Base-by-base conservation (phyloP, 352 stramenopile species). In the Globisporangium heterothallicum region DNA sequence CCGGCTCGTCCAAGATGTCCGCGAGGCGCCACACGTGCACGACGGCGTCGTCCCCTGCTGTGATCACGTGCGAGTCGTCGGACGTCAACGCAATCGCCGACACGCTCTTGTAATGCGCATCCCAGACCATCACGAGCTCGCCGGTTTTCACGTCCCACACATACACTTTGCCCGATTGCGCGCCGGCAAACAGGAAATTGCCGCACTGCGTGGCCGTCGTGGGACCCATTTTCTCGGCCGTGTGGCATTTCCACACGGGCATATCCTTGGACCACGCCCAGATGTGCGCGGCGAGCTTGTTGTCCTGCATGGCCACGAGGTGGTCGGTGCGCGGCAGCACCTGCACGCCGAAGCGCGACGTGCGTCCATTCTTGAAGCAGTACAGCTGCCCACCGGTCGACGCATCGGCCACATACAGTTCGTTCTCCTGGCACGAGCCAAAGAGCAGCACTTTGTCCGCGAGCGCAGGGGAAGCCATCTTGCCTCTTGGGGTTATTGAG, bases 71-170 rank as follows among this genome's bases (percentile, higher is more conserved):
- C 21, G 78, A 89, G 57, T 91, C 77, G 53, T 92, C 80, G 9
- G 59, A 70, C 36, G 80, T 91, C 6, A 93, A 56, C 21, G 63
- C 56, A 18, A 95, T 49, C 9, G 77, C 79, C 16, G 70, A 78
- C 24, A 90, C 74, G 52, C 68, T 77, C 74, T 95, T 95, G 74
- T 92, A 95, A 59, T 95, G 84, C 5, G 79, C 84, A 46, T 95
- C 83, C 60, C 82, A 92, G 29, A 87, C 79, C 25, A 74, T 80
- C 19, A 90, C 60, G 46, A 95, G 70, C 55, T 86, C 78, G 43
- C 84, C 84, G 0, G 80, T 90, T 53, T 84, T 84, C 48, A 92
- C 70, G 44, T 90, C 79, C 84, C 82, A 95, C 7, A 93, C 66
- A 63, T 92, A 93, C 42, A 95, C 67, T 58, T 91, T 89, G 48